Base-by-base conservation (phyloP, 306 rosid genomes). In the Vachellia collinsii region DNA sequence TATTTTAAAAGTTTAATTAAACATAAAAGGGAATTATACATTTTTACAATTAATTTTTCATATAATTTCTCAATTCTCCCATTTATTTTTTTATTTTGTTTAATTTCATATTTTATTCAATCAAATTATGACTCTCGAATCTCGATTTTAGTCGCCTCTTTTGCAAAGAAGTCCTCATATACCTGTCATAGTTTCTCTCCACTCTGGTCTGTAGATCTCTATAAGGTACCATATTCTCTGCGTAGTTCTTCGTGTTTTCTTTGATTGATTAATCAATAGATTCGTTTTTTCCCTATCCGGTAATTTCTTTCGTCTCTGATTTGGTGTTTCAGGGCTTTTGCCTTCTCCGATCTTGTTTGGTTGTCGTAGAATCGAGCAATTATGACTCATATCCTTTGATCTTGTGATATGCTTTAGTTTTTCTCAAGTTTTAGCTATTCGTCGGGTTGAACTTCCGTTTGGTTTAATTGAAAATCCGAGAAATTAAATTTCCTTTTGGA, bases 361-460 rank as follows among this genome's bases (percentile, higher is more conserved):
- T 79, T 75, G 63, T 81, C 53, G 76, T 75, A 80, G 89, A 76
- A 79, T 75, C 77, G 3, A 64, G 68, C 83, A 56, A 50, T 22
- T 75, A 91, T 92, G 97, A 82, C 91, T 88, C 94, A 92, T 92
- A 90, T 92, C 92, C 97, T 92, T 87, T 74, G 71, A 64, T 82
- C 47, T 36, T 1, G 14, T 41, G 39, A 74, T 46, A 43, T 20
- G 38, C 46, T 65, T 37, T 72, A 39, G 19, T 79, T 64, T 39
- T 58, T 69, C 9, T 34, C 48, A 8, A 39, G 5, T 78, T 56
- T 16, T 71, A 11, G 58, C n/a, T 37, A 58, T 79, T 80, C 44
- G 23, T 80, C 58, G 80, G 72, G 72, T 83, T 74, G 79, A 83
- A 39, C 41, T 72, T 20, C 39, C 7, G 72, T 47, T 74, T 59